A percentile compares a stretch with the other conserved stretches of the same genome.
Conservation (phyloP, 176 grass and related monocot genomes). For the Echinochloa phyllopogon region DNA sequence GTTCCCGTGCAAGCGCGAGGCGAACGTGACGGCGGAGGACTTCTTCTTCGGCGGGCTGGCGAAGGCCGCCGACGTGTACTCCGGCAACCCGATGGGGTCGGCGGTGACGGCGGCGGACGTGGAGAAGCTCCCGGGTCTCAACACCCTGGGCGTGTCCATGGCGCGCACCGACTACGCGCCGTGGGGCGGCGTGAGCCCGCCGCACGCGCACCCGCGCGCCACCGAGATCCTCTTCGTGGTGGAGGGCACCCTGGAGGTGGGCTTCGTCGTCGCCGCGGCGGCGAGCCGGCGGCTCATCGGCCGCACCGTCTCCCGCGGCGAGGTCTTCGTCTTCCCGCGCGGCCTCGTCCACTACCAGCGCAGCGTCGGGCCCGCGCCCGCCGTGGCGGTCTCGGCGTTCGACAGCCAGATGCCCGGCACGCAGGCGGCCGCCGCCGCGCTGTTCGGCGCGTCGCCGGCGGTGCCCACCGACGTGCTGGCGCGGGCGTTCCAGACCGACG, state of each 20-base stretch:
- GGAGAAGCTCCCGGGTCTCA: constrained; percentile 54
- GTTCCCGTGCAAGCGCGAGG: constrained; percentile 61
- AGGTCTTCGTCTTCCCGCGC: constrained; percentile 66
- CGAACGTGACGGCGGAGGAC: constrained; percentile 58
- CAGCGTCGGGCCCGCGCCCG: constrained; percentile 40
- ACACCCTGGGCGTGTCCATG: constrained; percentile 75
- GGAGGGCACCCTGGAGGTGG: constrained; percentile 63
- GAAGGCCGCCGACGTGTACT: constrained; percentile 40
- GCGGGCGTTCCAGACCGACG: constrained; percentile 56
- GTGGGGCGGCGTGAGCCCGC: constrained; percentile 66
- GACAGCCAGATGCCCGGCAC: constrained; percentile 73
- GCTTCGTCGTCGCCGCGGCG: constrained; percentile 51
- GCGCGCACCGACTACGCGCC: constrained; percentile 69
- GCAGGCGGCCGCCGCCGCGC: constrained; percentile 32
- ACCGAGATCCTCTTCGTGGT: constrained; percentile 71
- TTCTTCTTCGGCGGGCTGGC: constrained; percentile 64
- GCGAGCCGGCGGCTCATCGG: constrained; percentile 21
- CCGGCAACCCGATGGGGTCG: constrained; percentile 57
- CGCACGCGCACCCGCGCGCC: constrained; percentile 73
- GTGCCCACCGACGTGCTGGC: constrained; percentile 58
- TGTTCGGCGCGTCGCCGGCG: constrained; percentile 52
- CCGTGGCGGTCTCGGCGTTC: constrained; percentile 54
- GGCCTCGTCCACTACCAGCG: constrained; percentile 72
- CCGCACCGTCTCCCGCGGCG: constrained; percentile 48
- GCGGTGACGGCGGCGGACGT: constrained; percentile 59